Conservation (phyloP, 495 filamentous ascomycete species). For the Podospora sp. region DNA sequence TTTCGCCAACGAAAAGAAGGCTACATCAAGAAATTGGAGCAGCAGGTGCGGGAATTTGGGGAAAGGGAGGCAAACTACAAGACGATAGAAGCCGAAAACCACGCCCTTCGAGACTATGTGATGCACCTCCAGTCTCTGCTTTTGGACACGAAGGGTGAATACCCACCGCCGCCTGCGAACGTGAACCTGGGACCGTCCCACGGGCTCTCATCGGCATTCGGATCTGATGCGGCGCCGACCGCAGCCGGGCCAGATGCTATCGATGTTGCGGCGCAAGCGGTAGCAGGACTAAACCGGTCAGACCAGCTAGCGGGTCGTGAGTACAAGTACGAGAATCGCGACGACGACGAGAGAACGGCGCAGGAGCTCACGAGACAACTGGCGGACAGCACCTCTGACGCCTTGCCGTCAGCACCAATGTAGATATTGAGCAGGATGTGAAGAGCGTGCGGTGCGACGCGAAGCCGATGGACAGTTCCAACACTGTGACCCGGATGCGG, state of each 20-base stretch:
- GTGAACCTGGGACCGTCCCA: slow-evolving; percentile 42
- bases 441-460: too few species aligned
- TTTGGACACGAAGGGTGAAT: slow-evolving; percentile 78
- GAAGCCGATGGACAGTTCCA: too few species aligned
- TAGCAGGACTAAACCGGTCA: slow-evolving; percentile 35
- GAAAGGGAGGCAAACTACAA: slow-evolving; percentile 72
- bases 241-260: slow-evolving; percentile 23
- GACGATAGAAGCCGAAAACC: slow-evolving; percentile 80
- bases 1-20: slow-evolving; percentile 97
- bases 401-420: slow-evolving; percentile 24
- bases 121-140: slow-evolving; percentile 88
- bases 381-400: slow-evolving; percentile 33
- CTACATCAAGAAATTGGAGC: slow-evolving; percentile 95
- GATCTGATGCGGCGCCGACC: neutral
- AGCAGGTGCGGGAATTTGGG: slow-evolving; percentile 78
- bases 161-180: slow-evolving; percentile 73
- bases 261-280: slow-evolving; percentile 42
- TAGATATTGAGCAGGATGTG: too few species aligned
- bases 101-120: slow-evolving; percentile 86
- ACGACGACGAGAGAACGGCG: slow-evolving; percentile 41
- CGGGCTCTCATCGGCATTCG: neutral
- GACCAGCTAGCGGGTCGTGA: slow-evolving; percentile 26
- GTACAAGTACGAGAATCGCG: slow-evolving; percentile 23
- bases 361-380: slow-evolving; percentile 46
- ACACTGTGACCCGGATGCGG: too few species aligned